Base-by-base conservation (phyloP, 306 rosid species). In the Cucurbita argyrosperma region DNA sequence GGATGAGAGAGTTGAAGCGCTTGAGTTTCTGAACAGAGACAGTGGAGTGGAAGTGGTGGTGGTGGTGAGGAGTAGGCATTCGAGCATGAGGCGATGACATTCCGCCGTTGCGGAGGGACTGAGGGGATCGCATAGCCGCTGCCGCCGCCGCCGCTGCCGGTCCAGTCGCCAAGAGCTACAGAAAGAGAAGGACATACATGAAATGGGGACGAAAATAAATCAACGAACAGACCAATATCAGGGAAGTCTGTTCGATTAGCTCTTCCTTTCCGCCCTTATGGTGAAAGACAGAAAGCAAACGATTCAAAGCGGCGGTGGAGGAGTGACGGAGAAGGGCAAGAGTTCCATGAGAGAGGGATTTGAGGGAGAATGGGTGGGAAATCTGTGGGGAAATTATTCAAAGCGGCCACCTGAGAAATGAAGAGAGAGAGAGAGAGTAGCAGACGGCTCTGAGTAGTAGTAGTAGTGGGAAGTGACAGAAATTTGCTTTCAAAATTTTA, bases 21-120 rank as follows among this genome's bases (percentile, higher is more conserved):
- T 90, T 88, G 21, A 90, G 97, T 80, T 94, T 94, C 72, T 85
- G 96, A 37, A 86, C 92, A 19, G 97, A 84, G 8, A 91, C 90
- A 15, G 99, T 94, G 53, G 99, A 94, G 72, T 89, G 99, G 79
- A 90, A 94, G 51, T 50, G 77, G 40, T 56, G 67, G 13, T 86
- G 90, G 18, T 55, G 66, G 12, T 86, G 90, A 59, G 88, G 81
- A 2, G 46, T 57, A 11, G 85, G 72, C 56, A 61, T 47, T 15
- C 64, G 58, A 30, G 45, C 69, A 50, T 69, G 76, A 4, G 94
- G 90, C 8, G 84, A 79, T 42, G 78, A 83, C 73, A 82, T 82
- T 15, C 30, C 70, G 56, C 82, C 89, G 86, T 85, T 87, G 47
- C 83, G 89, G 59, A 79, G 90, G 7, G 76, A 61, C 70, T 86